These are phyloP conservation scores for Lentinula raphanica DNA, from an alignment of 768 basidiomycete genomes.

Conservation along the genomic window DNA sequence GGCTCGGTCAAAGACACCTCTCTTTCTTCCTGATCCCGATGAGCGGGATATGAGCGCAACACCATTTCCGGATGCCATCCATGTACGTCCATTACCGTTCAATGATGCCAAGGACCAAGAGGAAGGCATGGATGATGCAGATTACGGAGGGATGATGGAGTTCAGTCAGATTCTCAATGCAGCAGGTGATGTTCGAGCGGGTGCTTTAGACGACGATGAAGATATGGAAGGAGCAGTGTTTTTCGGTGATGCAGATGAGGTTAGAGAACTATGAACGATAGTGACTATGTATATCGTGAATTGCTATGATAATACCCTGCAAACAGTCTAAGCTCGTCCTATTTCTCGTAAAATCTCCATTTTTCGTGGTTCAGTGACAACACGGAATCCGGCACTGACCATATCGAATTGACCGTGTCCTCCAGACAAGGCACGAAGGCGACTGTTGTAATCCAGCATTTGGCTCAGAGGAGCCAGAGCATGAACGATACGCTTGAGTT, in stretches of 20 bases:
- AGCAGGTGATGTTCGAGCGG: slow-evolving; percentile 50
- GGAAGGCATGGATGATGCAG: slow-evolving; percentile 25
- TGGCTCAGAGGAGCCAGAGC: slow-evolving; percentile 75
- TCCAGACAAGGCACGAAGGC: slow-evolving; percentile 75
- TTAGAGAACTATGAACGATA: slow-evolving; percentile 47
- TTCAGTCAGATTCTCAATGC: slow-evolving; percentile 71
- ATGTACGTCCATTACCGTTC: slow-evolving; percentile 14
- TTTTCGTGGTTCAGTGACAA: slow-evolving; percentile 56
- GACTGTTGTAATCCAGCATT: slow-evolving; percentile 76
- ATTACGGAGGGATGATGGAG: slow-evolving; percentile 56
- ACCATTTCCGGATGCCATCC: slow-evolving; percentile 16
- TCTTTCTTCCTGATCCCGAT: slow-evolving; percentile 68
- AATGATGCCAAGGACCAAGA: slow-evolving; percentile 26
- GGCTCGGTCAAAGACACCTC: slow-evolving; percentile 50
- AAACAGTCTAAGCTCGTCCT: slow-evolving; percentile 60
- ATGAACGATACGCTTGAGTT: slow-evolving; percentile 58
- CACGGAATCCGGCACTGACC: slow-evolving; percentile 69
- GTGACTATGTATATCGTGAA: slow-evolving; percentile 12
- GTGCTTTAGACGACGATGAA: slow-evolving; percentile 66
- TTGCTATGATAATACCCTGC: no score
- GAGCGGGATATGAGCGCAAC: slow-evolving; percentile 36
- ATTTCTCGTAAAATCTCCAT: slow-evolving; percentile 75
- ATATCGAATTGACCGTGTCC: slow-evolving; percentile 82
- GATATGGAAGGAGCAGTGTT: slow-evolving; percentile 70
- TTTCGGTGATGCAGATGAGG: slow-evolving; percentile 82